Percentiles rank a stretch among this genome's conserved stretches.
Conservation (phyloP, 805 yeast species). For the Lipomyces sp. region DNA sequence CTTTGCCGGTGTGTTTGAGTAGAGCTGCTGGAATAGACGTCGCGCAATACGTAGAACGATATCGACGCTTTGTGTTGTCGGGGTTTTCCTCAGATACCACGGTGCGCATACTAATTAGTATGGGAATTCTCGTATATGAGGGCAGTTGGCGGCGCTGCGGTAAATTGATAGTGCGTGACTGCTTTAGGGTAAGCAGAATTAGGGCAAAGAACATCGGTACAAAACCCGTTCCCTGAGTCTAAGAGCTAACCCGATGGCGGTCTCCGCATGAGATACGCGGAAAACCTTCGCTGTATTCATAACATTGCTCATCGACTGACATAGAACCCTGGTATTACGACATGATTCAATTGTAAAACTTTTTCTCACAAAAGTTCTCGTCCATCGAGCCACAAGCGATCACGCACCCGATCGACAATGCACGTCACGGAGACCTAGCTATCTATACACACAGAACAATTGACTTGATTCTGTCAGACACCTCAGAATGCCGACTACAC, state of each 20-base stretch:
- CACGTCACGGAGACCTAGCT: too few relatives aligned
- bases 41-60: neutral
- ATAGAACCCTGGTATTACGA: too few relatives aligned
- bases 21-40: neutral
- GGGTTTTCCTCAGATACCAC: neutral
- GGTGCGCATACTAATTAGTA: neutral
- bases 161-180: conserved; percentile 35
- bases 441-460: too few relatives aligned
- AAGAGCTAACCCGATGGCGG: neutral
- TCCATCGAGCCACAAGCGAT: too few relatives aligned
- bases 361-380: too few relatives aligned
- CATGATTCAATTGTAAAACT: too few relatives aligned
- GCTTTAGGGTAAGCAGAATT: conserved; percentile 45
- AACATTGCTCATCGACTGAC: too few relatives aligned
- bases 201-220: neutral
- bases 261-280: too few relatives aligned
- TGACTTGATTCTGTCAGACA: too few relatives aligned
- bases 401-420: too few relatives aligned
- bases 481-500: too few relatives aligned
- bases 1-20: neutral
- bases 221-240: neutral
- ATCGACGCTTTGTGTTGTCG: neutral
- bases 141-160: neutral
- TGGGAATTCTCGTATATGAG: neutral
- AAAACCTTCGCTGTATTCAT: too few relatives aligned